Conservation (phyloP, 176 grass and related monocot species). For the Alopecurus myosuroides region DNA sequence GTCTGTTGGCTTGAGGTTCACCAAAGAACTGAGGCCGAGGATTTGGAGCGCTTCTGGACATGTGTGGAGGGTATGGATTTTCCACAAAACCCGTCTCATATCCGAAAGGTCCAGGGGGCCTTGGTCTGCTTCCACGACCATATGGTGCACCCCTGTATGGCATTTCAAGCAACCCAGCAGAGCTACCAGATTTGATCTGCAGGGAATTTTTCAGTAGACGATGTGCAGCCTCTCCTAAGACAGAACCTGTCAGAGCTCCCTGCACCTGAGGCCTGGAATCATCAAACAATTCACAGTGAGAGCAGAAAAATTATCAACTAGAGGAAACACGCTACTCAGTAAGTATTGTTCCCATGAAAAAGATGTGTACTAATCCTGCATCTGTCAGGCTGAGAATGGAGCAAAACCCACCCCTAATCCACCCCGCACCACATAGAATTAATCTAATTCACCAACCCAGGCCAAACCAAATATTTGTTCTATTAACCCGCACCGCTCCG, state of each 20-base stretch:
- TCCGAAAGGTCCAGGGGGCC: constrained; percentile 58
- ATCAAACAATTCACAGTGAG: constrained; percentile 1
- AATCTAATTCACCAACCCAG: too few species aligned
- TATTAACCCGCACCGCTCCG: too few species aligned
- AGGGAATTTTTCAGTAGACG: constrained; percentile 92
- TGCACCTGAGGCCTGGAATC: constrained; percentile 71
- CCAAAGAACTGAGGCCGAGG: constrained; percentile 47
- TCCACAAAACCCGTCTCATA: constrained; percentile 68
- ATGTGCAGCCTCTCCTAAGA: constrained; percentile 86
- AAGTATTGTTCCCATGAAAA: constrained; percentile 7
- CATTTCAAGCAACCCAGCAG: constrained; percentile 56
- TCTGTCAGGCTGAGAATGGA: too few species aligned
- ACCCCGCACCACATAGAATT: too few species aligned
- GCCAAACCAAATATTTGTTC: too few species aligned
- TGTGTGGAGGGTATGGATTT: constrained; percentile 23
- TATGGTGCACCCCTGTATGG: constrained; percentile 49
- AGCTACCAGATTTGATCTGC: constrained; percentile 62
- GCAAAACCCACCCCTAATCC: too few species aligned
- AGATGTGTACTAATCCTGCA: constrained; percentile 13
- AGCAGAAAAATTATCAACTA: neutral
- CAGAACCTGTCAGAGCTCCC: constrained; percentile 77
- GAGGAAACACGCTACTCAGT: neutral
- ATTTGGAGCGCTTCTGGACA: constrained; percentile 54
- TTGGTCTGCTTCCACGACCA: constrained; percentile 38
- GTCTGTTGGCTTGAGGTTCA: constrained; percentile 42